Evolutionary conservation across 352 stramenopile species (phyloP), one percentile per base, ranked within the genome.

Genomic region (Phytopythium delawarense): DNA sequence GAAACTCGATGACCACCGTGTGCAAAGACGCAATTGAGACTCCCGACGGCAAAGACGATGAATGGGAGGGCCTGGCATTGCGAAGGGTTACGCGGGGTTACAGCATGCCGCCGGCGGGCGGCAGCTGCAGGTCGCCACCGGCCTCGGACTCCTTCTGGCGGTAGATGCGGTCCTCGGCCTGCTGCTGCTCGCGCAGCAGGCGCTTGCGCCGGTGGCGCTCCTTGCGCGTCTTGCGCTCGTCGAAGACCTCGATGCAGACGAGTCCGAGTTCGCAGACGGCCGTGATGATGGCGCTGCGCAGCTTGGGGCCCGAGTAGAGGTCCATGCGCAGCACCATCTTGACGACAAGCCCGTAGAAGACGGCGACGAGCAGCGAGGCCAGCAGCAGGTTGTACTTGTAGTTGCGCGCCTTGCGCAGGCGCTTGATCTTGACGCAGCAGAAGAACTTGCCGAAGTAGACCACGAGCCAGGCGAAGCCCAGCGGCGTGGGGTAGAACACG

Each of bases 121-220:
- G 55, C 23, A 62, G 64, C 20, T 59, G 61, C 12, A 63, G 58
- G 42, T 66, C 61, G 50, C 71, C 61, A 46, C 71, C 63, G 16
- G 63, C 67, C 52, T 74, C 70, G 53, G 65, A 66, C 35, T 65
- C 62, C 42, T 70, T 70, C 62, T 78, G 66, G 2, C 58, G 65
- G 46, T 65, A 71, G 20, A 58, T 23, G 32, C 61, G 46, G 42
- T 71, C 59, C 28, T 74, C 67, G 2, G 58, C 68, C 54, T 61
- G 67, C 23, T 76, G 68, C 62, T 88, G 76, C 13, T 85, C 72
- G 37, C 67, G 68, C 2, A 90, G 57, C 45, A 89, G 25, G 15
- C 72, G 73, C 65, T 92, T 92, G 52, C 75, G 74, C 23, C 63
- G 63, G 60, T 92, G 81, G 12, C 83, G 73, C 46, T 84, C 74